A percentile compares a stretch with the other conserved stretches of the same genome.
These are phyloP conservation scores for Craterostigma plantagineum DNA, from an alignment of 257 asterid species.

Conservation along the genomic window DNA sequence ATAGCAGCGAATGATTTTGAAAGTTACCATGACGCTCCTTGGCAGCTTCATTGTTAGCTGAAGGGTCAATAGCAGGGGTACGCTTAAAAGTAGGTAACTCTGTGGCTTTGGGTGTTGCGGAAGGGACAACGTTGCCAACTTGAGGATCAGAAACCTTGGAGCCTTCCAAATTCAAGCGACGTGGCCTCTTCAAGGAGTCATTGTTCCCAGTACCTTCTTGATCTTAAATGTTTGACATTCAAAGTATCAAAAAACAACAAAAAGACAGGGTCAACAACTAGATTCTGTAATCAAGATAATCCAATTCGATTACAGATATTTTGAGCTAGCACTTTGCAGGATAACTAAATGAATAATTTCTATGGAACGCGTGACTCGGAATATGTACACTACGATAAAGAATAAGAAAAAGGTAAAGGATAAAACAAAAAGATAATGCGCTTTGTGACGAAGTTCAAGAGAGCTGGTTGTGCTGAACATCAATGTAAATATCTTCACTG, in stretches of 20 bases:
- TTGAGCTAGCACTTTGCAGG: no score
- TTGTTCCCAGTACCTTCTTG: constrained; percentile 24
- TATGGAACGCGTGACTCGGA: no score
- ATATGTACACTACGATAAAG: no score
- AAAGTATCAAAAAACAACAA: background rate
- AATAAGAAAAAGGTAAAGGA: no score
- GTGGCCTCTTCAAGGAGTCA: constrained; percentile 46
- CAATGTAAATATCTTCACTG: no score
- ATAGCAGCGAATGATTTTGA: constrained; percentile 3
- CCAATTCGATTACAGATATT: no score
- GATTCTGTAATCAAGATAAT: no score
- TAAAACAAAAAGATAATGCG: no score
- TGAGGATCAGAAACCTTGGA: constrained; percentile 27
- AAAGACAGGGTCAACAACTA: no score
- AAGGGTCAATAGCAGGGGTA: constrained; percentile 23
- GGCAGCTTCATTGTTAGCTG: constrained; percentile 27
- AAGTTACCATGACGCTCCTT: constrained; percentile 68
- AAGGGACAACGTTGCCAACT: constrained; percentile 16
- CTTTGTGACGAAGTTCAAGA: no score
- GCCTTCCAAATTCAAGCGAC: constrained; percentile 48
- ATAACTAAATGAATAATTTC: no score
- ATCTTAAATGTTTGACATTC: constrained; percentile 19
- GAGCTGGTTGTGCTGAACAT: no score
- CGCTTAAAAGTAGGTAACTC: constrained; percentile 25
- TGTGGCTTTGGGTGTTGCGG: constrained; percentile 28